Evolutionary conservation across 805 yeast species (phyloP), one percentile per base, ranked within the genome.

Genomic region (Cyberlindnera subsufficiens): DNA sequence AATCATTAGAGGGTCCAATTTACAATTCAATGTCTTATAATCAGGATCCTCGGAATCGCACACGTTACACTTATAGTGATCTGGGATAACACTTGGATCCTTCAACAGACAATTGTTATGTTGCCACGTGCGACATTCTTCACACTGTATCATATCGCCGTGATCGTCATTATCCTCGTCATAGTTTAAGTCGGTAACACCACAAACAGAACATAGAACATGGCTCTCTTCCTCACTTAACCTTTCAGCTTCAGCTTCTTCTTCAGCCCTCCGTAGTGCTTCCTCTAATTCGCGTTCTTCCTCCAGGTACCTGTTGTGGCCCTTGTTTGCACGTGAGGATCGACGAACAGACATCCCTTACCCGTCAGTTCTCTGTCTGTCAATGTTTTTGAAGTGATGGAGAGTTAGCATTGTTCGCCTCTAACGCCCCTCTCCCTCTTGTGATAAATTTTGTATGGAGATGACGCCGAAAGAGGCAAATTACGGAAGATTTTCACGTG

Each of bases 91-190:
- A 29, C 58, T 62, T 18, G 53, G 56, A n/a, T 53, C 53, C 10
- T 63, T 69, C 20, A 81, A 72, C 75, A 81, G 69, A 59, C 90
- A 83, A 42, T 56, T 63, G 29, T 75, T 73, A 55, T 83, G 90
- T 56, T 83, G 89, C 89, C 89, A 83, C 2, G 87, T 75, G 36
- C 69, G 60, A 56, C 90, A 83, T 7, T 61, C 51, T 22, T 79
- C 86, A 61, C 90, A 83, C 53, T 78, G 78, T 22, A 82, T 72
- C 84, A 81, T 80, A 11, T 66, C 67, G 13, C 84, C 34, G 6
- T 42, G 79, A 1, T 60, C 59, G 46, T 79, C 86, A 4, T 69
- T 71, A 0, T 71, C 80, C 46, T 73, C 83, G 52, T 80, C 68
- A 55, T 77, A 80, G 47, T 77, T 80, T 15, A 63, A 70, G 43